phyloP scores from a whole-genome alignment of 345 rosid genomes.

The Populus pruinosa region DNA sequence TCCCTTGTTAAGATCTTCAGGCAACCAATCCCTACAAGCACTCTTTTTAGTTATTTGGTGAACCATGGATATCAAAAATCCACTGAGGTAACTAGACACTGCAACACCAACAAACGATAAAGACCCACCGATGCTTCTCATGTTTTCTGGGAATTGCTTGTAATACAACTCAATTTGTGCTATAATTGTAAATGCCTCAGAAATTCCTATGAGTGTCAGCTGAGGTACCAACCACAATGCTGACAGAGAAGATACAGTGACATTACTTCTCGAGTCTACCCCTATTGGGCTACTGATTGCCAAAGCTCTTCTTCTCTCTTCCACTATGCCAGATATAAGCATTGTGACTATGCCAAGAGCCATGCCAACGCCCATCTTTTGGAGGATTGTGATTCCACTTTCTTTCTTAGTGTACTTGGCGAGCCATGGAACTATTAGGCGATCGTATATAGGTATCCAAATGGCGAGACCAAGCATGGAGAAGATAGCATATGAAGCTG shows the following conservation, averaged over 20 bases:
- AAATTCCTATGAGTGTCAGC: constrained; percentile 40
- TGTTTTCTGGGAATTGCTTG: constrained; percentile 62
- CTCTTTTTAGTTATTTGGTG: constrained; percentile 28
- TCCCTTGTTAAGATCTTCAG: constrained; percentile 55
- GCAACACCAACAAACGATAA: constrained; percentile 40
- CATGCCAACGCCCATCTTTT: constrained; percentile 15
- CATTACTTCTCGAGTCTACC: neutral
- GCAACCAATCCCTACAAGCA: constrained; percentile 42
- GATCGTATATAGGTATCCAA: constrained; percentile 23
- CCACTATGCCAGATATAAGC: constrained; percentile 9
- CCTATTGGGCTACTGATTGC: constrained; percentile 10
- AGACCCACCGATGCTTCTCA: constrained; percentile 55
- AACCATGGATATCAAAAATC: constrained; percentile 37
- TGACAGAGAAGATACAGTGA: constrained; percentile 20
- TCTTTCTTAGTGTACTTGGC: constrained; percentile 2
- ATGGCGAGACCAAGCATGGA: constrained; percentile 14
- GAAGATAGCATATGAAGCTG: constrained; percentile 16
- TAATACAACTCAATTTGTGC: constrained; percentile 48
- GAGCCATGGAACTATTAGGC: constrained; percentile 11
- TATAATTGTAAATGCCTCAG: constrained; percentile 39
- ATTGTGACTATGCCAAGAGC: neutral
- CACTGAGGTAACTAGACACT: constrained; percentile 39
- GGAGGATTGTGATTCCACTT: constrained; percentile 20
- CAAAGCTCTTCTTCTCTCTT: constrained; percentile 2
- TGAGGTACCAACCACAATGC: constrained; percentile 45